Conservation (phyloP, 257 asterid genomes). For the Solanum virginianum region DNA sequence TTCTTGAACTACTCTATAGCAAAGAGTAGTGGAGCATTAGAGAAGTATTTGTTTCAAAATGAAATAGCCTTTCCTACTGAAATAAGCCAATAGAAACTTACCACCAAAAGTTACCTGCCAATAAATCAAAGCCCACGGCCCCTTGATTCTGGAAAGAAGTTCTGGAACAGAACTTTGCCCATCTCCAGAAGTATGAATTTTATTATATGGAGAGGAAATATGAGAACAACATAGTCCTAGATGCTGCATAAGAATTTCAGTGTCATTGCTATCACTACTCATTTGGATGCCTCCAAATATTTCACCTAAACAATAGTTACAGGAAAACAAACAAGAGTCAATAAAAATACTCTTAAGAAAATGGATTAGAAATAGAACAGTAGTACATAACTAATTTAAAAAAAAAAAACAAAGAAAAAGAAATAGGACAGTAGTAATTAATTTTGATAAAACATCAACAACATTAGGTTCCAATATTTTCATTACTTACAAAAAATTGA, state of each 20-base stretch:
- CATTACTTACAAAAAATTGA: background rate
- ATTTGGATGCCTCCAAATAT: conserved; percentile 69
- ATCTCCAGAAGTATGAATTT: conserved; percentile 24
- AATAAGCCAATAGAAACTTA: conserved; percentile 43
- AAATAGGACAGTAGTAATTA: background rate
- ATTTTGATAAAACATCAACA: background rate
- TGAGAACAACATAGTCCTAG: conserved; percentile 51
- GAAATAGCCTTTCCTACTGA: background rate
- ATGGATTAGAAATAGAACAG: background rate
- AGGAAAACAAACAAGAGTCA: background rate
- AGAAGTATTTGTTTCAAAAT: background rate
- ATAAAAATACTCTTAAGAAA: background rate
- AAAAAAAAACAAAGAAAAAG: background rate
- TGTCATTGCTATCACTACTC: conserved; percentile 45
- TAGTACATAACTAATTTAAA: background rate
- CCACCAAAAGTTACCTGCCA: conserved; percentile 97
- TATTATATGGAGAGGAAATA: conserved; percentile 23
- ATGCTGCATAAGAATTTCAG: conserved; percentile 67
- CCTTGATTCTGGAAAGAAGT: conserved; percentile 77
- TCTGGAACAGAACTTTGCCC: conserved; percentile 38
- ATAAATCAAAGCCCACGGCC: conserved; percentile 92
- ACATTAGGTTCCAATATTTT: background rate
- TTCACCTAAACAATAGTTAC: conserved; percentile 43
- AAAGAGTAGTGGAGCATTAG: background rate
- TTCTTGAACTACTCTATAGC: conserved; percentile 64